Evolutionary conservation across 164 flowering plant species (phyloP), one percentile per base, ranked within the genome.

Genomic region (Stephania japonica): DNA sequence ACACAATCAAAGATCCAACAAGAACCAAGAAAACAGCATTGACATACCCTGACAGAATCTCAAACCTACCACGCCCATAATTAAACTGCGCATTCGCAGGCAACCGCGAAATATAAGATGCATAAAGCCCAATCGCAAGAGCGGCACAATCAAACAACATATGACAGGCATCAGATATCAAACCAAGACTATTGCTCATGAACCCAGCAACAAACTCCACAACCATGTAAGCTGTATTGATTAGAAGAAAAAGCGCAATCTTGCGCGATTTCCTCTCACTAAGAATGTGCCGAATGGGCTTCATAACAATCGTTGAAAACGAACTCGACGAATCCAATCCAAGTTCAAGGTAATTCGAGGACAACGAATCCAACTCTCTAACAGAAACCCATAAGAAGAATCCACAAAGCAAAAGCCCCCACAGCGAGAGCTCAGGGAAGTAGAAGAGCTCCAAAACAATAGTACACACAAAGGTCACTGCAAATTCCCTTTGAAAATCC

Each of bases 91-190:
- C 75, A 73, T 91, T 93, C 0, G 94, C 96, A 75, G 99, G 99
- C 85, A 95, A 85, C 8, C 97, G 80, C 0, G 99, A 89, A 65
- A 93, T 90, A 68, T 95, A 95, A 0, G 97, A 90, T 72, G 99
- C 99, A 82, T 95, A 95, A 2, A 95, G 81, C 41, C 99, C 99
- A 73, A 95, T 95, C 0, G 94, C 98, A 43, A 95, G 82, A 65
- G 98, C 99, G 78, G 99, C 99, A 86, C 99, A 95, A 81, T 95
- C 99, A 79, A 95, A 95, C 82, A 95, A 76, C 99, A 95, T 95
- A 78, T 95, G 99, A 75, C 97, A 89, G 0, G 99, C 98, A 89
- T 95, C 99, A n/a, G 99, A 95, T 78, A 95, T 95, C 88, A 95
- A 85, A 49, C 99, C 99, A 77, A 95, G 97, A 77, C 99, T 95